Percentiles rank a stretch among this genome's conserved stretches.
phyloP scores from a whole-genome alignment of 2,329 filamentous ascomycete species.

The Aureobasidium sp. region DNA sequence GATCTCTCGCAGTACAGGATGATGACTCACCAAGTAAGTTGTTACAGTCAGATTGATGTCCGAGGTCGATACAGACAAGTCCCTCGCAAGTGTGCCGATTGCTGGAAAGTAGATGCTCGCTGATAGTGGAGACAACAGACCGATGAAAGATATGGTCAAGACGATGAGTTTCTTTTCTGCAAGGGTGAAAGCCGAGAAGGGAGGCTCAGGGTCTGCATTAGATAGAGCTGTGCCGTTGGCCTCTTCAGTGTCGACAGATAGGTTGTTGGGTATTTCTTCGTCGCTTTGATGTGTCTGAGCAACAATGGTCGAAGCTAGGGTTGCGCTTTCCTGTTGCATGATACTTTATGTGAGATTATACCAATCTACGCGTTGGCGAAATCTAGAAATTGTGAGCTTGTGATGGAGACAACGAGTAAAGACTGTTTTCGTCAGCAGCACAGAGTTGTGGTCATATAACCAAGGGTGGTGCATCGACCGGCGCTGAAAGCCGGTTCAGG shows the following conservation, averaged over 20 bases:
- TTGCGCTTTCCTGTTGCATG: not conserved
- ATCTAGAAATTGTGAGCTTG: not conserved
- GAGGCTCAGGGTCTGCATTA: constrained; percentile 18
- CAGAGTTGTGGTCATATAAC: not conserved
- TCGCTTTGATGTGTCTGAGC: not conserved
- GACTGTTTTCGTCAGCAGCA: not conserved
- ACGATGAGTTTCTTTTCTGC: constrained; percentile 25
- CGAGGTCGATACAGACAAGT: constrained; percentile 38
- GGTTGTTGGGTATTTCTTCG: not conserved
- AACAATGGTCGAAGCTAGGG: not conserved
- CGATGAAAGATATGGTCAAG: constrained; percentile 23
- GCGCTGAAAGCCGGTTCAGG: not conserved
- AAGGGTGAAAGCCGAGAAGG: constrained; percentile 24
- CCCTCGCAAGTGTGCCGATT: constrained; percentile 42
- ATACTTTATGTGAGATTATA: not conserved
- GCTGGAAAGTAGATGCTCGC: constrained; percentile 50
- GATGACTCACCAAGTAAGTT: constrained; percentile 46
- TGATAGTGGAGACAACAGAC: constrained; percentile 25
- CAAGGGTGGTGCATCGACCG: not conserved
- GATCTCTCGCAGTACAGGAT: not conserved
- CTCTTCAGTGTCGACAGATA: not conserved
- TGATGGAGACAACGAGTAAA: not conserved
- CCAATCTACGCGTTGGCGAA: not conserved
- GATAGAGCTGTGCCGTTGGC: not conserved
- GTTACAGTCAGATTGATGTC: constrained; percentile 48